Evolutionary conservation across 495 filamentous ascomycete species (phyloP).

Genomic region (Schizothecium vesticola): DNA sequence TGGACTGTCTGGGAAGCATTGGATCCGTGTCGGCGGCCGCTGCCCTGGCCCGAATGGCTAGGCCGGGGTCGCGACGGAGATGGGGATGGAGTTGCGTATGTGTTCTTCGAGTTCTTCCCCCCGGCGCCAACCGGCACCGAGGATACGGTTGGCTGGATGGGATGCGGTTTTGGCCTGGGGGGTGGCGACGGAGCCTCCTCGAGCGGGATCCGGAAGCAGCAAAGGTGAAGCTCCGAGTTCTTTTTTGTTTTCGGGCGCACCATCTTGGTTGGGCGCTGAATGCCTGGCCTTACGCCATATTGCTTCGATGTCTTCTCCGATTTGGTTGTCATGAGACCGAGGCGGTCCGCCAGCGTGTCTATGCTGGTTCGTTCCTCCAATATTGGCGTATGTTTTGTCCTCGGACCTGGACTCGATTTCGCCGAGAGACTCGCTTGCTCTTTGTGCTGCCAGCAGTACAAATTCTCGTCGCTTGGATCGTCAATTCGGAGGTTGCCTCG

Average conservation of each 20-base stretch:
- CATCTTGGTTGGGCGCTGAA: constrained; percentile 21
- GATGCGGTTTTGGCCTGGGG: constrained; percentile 34
- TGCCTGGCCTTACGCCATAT: constrained; percentile 13
- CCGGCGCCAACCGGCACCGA: constrained; percentile 17
- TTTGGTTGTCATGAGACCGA: constrained; percentile 56
- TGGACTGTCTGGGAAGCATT: constrained; percentile 43
- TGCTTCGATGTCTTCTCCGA: constrained; percentile 24
- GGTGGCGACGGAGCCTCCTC: constrained; percentile 31
- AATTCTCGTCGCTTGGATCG: constrained; percentile 37
- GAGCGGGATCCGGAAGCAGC: constrained; percentile 42
- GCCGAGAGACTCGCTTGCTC: constrained; percentile 63
- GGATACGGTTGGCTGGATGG: constrained; percentile 33
- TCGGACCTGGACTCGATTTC: constrained; percentile 37
- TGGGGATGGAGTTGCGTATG: constrained; percentile 7
- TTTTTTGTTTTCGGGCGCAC: constrained; percentile 29
- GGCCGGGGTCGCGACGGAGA: constrained; percentile 28
- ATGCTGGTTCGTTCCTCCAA: constrained; percentile 64
- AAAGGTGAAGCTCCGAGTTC: constrained; percentile 30
- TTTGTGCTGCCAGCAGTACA: constrained; percentile 92
- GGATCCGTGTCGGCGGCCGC: constrained; percentile 31
- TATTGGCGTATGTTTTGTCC: constrained; percentile 28
- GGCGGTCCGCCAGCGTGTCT: constrained; percentile 72
- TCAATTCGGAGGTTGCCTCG: constrained; percentile 43
- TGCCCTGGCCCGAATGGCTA: constrained; percentile 27
- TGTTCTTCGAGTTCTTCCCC: constrained; percentile 26